phyloP scores from a whole-genome alignment of 2,329 filamentous ascomycete species.

The Westerdykella aurantiaca region DNA sequence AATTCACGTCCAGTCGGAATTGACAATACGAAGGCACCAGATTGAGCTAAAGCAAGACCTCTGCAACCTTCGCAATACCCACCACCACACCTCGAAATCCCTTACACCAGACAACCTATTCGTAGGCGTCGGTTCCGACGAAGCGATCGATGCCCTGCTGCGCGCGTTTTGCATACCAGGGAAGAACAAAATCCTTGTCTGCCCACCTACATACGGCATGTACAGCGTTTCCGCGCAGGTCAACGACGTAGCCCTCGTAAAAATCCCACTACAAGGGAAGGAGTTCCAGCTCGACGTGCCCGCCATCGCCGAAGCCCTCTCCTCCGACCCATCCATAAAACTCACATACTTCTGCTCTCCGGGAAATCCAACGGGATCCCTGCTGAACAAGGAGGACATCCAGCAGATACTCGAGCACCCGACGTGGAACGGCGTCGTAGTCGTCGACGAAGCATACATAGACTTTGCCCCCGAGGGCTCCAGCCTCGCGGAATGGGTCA shows the following conservation, averaged over 20 bases:
- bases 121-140: constrained; percentile 91
- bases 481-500: constrained; percentile 85
- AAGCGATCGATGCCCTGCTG: constrained; percentile 90
- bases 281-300: constrained; percentile 66
- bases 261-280: constrained; percentile 73
- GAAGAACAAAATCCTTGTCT: constrained; percentile 84
- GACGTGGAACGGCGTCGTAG: constrained; percentile 90
- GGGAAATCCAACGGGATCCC: constrained; percentile 82
- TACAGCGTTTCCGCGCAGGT: constrained; percentile 90
- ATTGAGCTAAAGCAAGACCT: constrained; percentile 76
- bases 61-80: constrained; percentile 80
- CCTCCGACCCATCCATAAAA: constrained; percentile 65
- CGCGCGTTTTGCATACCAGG: constrained; percentile 89
- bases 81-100: constrained; percentile 67
- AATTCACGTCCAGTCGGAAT: background rate
- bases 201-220: constrained; percentile 98
- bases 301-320: constrained; percentile 61
- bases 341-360: constrained; percentile 89
- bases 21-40: constrained; percentile 59
- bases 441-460: constrained; percentile 94
- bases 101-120: constrained; percentile 81
- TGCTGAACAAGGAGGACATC: constrained; percentile 72
- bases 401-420: constrained; percentile 71
- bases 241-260: constrained; percentile 83
- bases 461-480: constrained; percentile 79